Evolutionary conservation across 441 rosid species (phyloP).

Genomic region (Croton laevigatus): DNA sequence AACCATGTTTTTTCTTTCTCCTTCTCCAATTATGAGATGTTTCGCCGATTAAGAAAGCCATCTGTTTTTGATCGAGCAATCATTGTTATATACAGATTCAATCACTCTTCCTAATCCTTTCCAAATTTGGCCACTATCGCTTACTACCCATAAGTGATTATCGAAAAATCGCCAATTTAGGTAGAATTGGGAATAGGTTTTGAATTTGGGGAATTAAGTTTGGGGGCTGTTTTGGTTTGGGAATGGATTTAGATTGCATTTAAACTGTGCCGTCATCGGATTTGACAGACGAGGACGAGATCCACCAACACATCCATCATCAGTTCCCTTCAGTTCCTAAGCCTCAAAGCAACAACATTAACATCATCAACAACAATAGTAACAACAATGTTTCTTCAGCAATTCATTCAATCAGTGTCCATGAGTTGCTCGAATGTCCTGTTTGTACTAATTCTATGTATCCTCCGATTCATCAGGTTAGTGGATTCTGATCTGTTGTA

Average conservation of each 20-base stretch:
- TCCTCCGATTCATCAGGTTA: slow-evolving; percentile 98
- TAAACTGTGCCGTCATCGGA: slow-evolving; percentile 73
- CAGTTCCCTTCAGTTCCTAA: slow-evolving; percentile 58
- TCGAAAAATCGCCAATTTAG: no score
- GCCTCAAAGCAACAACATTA: slow-evolving; percentile 39
- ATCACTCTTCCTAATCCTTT: neutral
- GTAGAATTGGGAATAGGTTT: slow-evolving; percentile 22
- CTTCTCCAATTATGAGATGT: slow-evolving; percentile 26
- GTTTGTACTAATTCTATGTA: slow-evolving; percentile 98
- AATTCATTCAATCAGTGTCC: slow-evolving; percentile 79
- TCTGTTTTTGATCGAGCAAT: slow-evolving; percentile 17
- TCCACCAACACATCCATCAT: slow-evolving; percentile 61
- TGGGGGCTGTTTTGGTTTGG: neutral
- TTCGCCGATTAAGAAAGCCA: slow-evolving; percentile 37
- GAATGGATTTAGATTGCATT: slow-evolving; percentile 74
- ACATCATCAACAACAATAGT: slow-evolving; percentile 28
- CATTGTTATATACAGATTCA: slow-evolving; percentile 6
- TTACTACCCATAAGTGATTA: neutral
- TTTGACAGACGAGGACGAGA: slow-evolving; percentile 78
- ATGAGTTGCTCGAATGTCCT: slow-evolving; percentile 97
- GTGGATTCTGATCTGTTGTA: slow-evolving; percentile 2
- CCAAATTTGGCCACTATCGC: neutral
- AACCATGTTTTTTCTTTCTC: slow-evolving; percentile 25
- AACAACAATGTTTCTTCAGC: slow-evolving; percentile 33
- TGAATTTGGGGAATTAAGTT: neutral